Base-by-base conservation (phyloP, 371 early-diverging fungal genomes). In the Rhizomucor pusillus region DNA sequence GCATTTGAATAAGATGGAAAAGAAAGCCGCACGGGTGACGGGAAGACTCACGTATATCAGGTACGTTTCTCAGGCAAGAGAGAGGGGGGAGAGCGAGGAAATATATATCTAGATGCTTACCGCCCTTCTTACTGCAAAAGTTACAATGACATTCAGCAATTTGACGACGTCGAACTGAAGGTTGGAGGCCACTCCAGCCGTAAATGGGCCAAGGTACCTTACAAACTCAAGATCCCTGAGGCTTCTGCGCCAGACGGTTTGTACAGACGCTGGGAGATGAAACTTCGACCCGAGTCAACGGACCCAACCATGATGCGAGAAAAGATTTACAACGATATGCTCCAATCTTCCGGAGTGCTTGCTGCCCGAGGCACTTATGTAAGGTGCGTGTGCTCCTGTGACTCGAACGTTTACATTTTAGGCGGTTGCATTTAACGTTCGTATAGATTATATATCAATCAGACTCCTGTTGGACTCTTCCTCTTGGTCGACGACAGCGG, bases 241-340 rank as follows among this genome's bases (percentile, higher is more conserved):
- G 43, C 40, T 1, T 43, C 29, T 13, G 47, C 53, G 14, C 58
- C 57, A 14, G 22, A 68, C n/a, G 68, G 68, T 7, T 43, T 68
- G 3, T 64, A 53, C 50, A 50, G 55, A 22, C 64, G 73, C 9
- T 66, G 66, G 48, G 56, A 63, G 22, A 47, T 77, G 48, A 73
- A 77, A 58, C 54, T 77, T 7, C 51, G 73, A 2, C 60, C 73
- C 1, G 60, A 62, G 54, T 57, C 61, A 1, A 66, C 64, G 4
- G 77, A 77, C 29, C 73, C 73, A 2, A 73, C 73, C 6, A 58
- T 71, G 65, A 45, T 77, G 51, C 66, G 77, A 10, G 77, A 77
- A 50, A 71, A 67, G 57, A 22, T 71, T 2, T 77, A 73, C 47
- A 59, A 58, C 45, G 73, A 77, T 50, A 34, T 77, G 43, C 50